Conservation (phyloP, 108 stramenopile genomes). For the Asterionellopsis glacialis region DNA sequence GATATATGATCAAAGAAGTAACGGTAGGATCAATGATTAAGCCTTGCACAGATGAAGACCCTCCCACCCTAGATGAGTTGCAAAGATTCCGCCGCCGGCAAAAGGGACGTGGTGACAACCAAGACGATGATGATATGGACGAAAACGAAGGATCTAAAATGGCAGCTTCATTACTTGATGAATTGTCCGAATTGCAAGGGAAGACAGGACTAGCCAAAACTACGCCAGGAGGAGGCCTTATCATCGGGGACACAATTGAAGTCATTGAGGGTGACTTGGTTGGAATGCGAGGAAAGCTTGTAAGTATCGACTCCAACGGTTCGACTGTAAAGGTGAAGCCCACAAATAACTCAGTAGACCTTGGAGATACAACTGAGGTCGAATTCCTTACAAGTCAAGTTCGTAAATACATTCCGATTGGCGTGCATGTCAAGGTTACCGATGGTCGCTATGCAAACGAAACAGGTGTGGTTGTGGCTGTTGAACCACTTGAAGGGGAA, state of each 20-base stretch:
- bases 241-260: conserved; percentile 92
- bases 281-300: conserved; percentile 88
- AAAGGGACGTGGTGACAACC: conserved; percentile 46
- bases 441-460: conserved; percentile 93
- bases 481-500: conserved; percentile 77
- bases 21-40: conserved; percentile 88
- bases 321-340: conserved; percentile 90
- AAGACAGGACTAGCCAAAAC: conserved; percentile 57
- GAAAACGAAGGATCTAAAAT: conserved; percentile 85
- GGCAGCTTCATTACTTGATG: conserved; percentile 75
- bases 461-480: conserved; percentile 91
- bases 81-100: conserved; percentile 76
- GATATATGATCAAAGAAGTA: conserved; percentile 93
- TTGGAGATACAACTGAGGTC: conserved; percentile 80
- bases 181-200: conserved; percentile 82
- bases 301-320: conserved; percentile 68
- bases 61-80: conserved; percentile 93
- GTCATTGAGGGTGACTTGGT: conserved; percentile 93
- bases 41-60: conserved; percentile 78
- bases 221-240: conserved; percentile 49
- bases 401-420: conserved; percentile 90
- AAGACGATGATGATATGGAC: conserved; percentile 60
- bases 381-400: conserved; percentile 88
- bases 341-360: conserved; percentile 51
- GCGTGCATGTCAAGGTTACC: conserved; percentile 94